Evolutionary conservation across 2,329 filamentous ascomycete species (phyloP).

Genomic region (Penicillium sp.): DNA sequence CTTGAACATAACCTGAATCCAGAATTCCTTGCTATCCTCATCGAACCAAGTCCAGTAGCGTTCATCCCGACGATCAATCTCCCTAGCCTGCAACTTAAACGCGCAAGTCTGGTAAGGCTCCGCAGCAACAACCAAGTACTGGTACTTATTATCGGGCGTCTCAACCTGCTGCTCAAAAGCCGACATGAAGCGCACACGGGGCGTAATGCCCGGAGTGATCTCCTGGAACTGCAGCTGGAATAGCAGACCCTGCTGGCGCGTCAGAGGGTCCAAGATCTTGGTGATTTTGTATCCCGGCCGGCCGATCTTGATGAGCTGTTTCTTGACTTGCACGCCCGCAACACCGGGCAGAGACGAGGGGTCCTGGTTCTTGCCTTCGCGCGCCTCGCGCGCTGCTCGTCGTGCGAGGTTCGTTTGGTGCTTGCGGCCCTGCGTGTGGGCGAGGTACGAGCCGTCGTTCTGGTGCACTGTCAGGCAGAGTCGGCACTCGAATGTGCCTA

Average conservation of each 20-base stretch:
- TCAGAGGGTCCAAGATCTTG: conserved; percentile 86
- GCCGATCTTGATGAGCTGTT: conserved; percentile 91
- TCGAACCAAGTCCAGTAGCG: conserved; percentile 95
- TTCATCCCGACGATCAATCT: conserved; percentile 86
- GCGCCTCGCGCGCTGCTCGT: conserved; percentile 91
- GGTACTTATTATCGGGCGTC: conserved; percentile 87
- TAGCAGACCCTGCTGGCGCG: conserved; percentile 83
- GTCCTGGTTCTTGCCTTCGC: conserved; percentile 70
- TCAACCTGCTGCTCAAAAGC: conserved; percentile 95
- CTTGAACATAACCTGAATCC: conserved; percentile 97
- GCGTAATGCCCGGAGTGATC: conserved; percentile 71
- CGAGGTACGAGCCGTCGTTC: conserved; percentile 97
- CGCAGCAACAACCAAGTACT: conserved; percentile 91
- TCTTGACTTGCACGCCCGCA: conserved; percentile 74
- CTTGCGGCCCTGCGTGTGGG: conserved; percentile 97
- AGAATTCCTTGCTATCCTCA: conserved; percentile 92
- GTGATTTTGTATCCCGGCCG: conserved; percentile 97
- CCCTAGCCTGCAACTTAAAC: conserved; percentile 91
- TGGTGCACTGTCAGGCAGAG: conserved; percentile 97
- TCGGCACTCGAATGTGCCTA: conserved; percentile 95
- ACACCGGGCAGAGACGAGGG: conserved; percentile 69
- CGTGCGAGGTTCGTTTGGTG: conserved; percentile 98
- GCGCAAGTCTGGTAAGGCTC: conserved; percentile 97
- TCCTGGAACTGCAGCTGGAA: conserved; percentile 97
- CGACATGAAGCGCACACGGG: conserved; percentile 94